These are phyloP conservation scores for Ceratocystiopsis brevicomis DNA, from an alignment of 2,329 filamentous ascomycete genomes.

Conservation along the genomic window DNA sequence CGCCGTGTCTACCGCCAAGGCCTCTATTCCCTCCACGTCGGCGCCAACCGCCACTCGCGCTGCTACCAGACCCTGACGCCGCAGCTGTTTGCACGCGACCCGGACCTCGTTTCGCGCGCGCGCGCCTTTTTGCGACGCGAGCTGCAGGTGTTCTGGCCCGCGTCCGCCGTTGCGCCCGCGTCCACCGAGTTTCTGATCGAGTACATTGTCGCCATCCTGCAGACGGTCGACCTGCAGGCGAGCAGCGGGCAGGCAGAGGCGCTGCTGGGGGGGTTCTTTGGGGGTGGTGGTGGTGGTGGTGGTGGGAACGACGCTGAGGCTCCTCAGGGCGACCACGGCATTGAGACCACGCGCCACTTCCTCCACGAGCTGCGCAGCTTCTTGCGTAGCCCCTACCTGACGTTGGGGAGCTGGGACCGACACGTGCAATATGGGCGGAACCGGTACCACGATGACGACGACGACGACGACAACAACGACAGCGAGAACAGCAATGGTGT, in stretches of 20 bases:
- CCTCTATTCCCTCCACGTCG: conserved; percentile 64
- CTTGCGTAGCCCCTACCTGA: conserved; percentile 60
- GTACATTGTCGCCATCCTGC: conserved; percentile 68
- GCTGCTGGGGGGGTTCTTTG: conserved; percentile 55
- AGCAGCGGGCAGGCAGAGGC: conserved; percentile 63
- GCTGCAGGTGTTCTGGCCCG: conserved; percentile 51
- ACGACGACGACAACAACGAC: background rate
- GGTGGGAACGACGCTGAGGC: no score
- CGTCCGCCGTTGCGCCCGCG: conserved; percentile 9
- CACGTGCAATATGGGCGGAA: conserved; percentile 46
- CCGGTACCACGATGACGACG: background rate
- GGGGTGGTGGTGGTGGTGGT: no score
- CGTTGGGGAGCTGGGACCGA: conserved; percentile 60
- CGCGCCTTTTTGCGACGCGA: conserved; percentile 70
- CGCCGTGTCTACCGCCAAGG: conserved; percentile 53
- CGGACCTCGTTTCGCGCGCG: conserved; percentile 55
- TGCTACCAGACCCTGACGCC: conserved; percentile 63
- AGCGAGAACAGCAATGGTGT: background rate
- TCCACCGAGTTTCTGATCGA: conserved; percentile 57
- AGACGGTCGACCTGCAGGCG: conserved; percentile 63
- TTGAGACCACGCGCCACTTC: conserved; percentile 39
- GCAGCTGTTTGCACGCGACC: conserved; percentile 39
- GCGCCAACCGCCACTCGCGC: conserved; percentile 57
- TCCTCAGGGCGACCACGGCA: conserved; percentile 34
- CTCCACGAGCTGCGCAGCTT: conserved; percentile 72